These are phyloP conservation scores for Pyronema domesticum DNA, from an alignment of 495 filamentous ascomycete species.

Conservation along the genomic window DNA sequence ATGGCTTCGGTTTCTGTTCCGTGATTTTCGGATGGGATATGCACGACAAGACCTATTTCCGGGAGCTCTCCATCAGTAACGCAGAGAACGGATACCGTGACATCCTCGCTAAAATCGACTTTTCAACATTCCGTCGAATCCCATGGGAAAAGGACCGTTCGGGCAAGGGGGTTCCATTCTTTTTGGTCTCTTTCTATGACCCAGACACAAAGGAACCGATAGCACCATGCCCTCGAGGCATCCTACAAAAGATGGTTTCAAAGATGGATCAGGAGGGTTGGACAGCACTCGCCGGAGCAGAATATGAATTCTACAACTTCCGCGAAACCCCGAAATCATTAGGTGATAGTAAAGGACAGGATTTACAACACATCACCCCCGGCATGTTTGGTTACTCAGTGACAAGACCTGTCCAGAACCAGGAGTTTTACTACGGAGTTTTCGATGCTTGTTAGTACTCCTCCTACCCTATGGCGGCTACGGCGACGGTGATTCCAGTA, in stretches of 20 bases:
- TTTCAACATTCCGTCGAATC: constrained; percentile 68
- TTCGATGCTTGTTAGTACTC: constrained; percentile 48
- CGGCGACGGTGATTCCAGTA: background rate
- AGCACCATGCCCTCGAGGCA: constrained; percentile 63
- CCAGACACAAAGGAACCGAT: constrained; percentile 51
- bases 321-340: constrained; percentile 14
- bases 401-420: constrained; percentile 79
- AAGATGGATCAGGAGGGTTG: constrained; percentile 45
- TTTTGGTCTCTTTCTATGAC: constrained; percentile 73
- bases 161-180: constrained; percentile 51
- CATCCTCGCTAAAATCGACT: constrained; percentile 65
- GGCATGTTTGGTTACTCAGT: constrained; percentile 98
- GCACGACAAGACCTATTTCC: constrained; percentile 79
- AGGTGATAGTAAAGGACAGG: constrained; percentile 5
- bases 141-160: constrained; percentile 67
- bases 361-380: constrained; percentile 45
- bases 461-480: background rate
- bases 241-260: constrained; percentile 49
- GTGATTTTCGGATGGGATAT: constrained; percentile 98
- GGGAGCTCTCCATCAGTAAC: constrained; percentile 75
- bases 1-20: constrained; percentile 92
- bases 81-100: constrained; percentile 87
- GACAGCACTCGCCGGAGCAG: constrained; percentile 85
- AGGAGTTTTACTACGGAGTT: constrained; percentile 85
- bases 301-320: constrained; percentile 97